Base-by-base conservation (phyloP, 352 stramenopile species). In the Phytophthora multivora region DNA sequence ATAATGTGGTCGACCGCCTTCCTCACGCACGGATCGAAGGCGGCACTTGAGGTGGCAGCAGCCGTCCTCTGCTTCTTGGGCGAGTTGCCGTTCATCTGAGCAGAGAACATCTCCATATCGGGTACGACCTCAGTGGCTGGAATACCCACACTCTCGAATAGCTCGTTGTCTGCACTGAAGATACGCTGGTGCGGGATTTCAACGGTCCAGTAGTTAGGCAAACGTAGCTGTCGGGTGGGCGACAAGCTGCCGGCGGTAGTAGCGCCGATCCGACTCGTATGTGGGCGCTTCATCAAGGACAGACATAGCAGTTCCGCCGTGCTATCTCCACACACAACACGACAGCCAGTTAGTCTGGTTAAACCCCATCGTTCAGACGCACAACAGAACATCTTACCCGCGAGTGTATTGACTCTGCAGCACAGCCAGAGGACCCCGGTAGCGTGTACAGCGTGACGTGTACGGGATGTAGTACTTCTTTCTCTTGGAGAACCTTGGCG, bases 141-240 rank as follows among this genome's bases (percentile, higher is more conserved):
- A 40, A 93, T 81, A n/a, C 84, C 82, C 5, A 79, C 51, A 43
- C 75, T 74, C 48, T 91, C 80, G 41, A 73, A 93, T 5, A 90
- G 43, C 55, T 79, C 57, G 15, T 85, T 75, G 38, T 89, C 73
- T 1, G 71, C 71, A 49, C 82, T 89, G 50, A 88, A 89, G 52
- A 80, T 86, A n/a, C 79, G 80, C 51, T 90, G 66, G 46, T 90
- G 71, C 8, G 86, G 86, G 42, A 95, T 88, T 26, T 95, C 84
- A 16, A 95, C 77, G 2, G 75, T 86, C 86, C 86, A 95, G 56
- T 80, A 89, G 59, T 95, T 95, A 9, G 86, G 86, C 19, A 95
- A 74, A n/a, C 79, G 80, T 12, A 92, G 45, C 48, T 88, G 79
- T 5, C 69, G 69, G 18, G 84, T 90, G 47, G 73, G 62, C 19